Base-by-base conservation (phyloP, 108 stramenopile genomes). In the Thalassiosira profunda region DNA sequence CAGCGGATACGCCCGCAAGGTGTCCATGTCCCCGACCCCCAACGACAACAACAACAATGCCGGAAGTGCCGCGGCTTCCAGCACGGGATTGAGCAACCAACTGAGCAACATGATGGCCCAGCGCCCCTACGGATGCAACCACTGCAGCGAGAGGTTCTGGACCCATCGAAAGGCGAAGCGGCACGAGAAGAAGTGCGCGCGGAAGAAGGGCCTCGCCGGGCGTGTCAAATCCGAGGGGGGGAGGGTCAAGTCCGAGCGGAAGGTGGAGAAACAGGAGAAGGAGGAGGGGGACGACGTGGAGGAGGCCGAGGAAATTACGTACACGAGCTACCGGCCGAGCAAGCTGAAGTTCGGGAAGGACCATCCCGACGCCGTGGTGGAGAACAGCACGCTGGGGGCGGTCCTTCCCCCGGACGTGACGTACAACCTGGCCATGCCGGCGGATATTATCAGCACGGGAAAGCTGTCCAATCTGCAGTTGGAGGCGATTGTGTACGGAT, bases 401-500 rank as follows among this genome's bases (percentile, higher is more conserved):
- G 74, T 75, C 14, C 21, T 28, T 29, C 74, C 74, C 5, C 74
- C 74, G 26, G 68, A 60, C 38, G 69, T 76, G 12, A 70, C 62
- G 12, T 76, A 76, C 28, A 63, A 63, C 26, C 69, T 76, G 12
- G 51, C 68, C 28, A 70, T 76, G 68, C 68, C 74, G 0, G 62
- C 69, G 1, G 24, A 52, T 15, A 62, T 76, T n/a, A n/a, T 76
- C 17, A 17, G 11, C 6, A 43, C 34, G 29, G 74, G 69, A 8
- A 48, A 24, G 23, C 46, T 76, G 47, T 69, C 67, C 21, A 70
- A 69, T 38, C 44, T 76, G 36, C 74, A 76, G 29, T 64, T 76
- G 38, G 74, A 76, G 60, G 68, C 69, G 17, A 59, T 76, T 41
- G 69, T 63, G 5, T 76, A 76, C 54, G 74, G 68, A 2, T 76